Evolutionary conservation across 2,329 filamentous ascomycete species (phyloP), one percentile per base, ranked within the genome.

Genomic region (Stachybotrys chlorohalonatus): DNA sequence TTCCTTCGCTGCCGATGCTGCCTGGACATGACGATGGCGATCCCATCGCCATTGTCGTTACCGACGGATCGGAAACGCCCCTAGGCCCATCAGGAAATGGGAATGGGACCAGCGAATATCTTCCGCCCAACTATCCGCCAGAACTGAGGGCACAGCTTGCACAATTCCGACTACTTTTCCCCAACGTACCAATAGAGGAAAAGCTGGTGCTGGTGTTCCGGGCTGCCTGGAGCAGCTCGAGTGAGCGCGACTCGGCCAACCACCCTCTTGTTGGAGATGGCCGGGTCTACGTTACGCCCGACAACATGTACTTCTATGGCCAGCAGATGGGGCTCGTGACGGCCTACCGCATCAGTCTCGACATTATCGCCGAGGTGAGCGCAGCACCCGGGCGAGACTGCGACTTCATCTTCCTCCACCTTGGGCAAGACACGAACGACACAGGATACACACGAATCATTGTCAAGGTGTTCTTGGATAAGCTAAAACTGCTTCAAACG

Each of bases 241-340:
- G 64, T 32, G 66, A 75, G 9, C 70, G 73, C 30, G 71, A 73
- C 16, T 71, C 74, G 7, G 68, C 71, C 4, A 69, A 66, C 53
- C 72, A 73, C 15, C 62, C 66, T 1, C 68, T 97, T 60, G 72
- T 77, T 24, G 80, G 80, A 16, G 81, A 81, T 54, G 81, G 94
- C 1, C 84, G 94, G 53, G 85, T 95, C 30, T 99, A 95, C 68
- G 85, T 96, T 56, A 97, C 93, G 1, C 80, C 86, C 0, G 85
- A 87, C 58, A 88, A 92, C 59, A 85, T 99, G 68, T 97, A 95
- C 70, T 97, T 99, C 66, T 99, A 96, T 71, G 95, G 92, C 63
- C 89, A 97, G 65, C 89, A 96, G 66, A 85, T 96, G 68, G 94
- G 94, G 6, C 79, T 99, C 6, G 87, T 97, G 1, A 79, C 96